These are phyloP conservation scores for Epichloe brachyelytri DNA, from an alignment of 2,329 filamentous ascomycete species.

Conservation along the genomic window DNA sequence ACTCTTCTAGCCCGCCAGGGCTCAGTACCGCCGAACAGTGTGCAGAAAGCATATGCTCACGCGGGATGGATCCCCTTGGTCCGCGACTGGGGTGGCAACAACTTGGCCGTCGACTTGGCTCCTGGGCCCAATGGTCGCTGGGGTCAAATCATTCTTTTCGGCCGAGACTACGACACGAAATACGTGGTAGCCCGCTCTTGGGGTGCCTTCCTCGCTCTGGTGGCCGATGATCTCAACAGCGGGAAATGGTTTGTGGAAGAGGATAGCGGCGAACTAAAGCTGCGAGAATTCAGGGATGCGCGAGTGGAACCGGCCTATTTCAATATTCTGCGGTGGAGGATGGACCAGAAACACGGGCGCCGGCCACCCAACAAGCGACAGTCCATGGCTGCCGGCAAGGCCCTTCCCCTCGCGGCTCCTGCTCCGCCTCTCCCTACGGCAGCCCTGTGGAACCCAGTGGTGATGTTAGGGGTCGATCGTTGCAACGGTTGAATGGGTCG, in stretches of 20 bases:
- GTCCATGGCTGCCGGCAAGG: slow-evolving; percentile 32
- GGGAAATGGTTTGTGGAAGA: slow-evolving; percentile 90
- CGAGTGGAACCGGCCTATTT: slow-evolving; percentile 89
- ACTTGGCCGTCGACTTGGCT: slow-evolving; percentile 83
- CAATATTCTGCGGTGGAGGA: slow-evolving; percentile 87
- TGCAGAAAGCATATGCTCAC: slow-evolving; percentile 89
- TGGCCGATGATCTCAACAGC: slow-evolving; percentile 83
- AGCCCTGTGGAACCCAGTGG: slow-evolving; percentile 47
- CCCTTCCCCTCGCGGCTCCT: slow-evolving; percentile 34
- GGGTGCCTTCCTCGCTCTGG: slow-evolving; percentile 70
- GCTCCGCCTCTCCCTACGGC: slow-evolving; percentile 48
- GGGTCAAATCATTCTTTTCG: slow-evolving; percentile 95
- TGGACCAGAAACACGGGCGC: slow-evolving; percentile 88
- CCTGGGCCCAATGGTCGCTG: slow-evolving; percentile 82
- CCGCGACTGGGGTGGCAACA: slow-evolving; percentile 97
- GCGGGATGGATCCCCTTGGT: slow-evolving; percentile 91
- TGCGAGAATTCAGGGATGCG: slow-evolving; percentile 79
- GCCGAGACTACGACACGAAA: slow-evolving; percentile 96
- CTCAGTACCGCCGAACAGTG: slow-evolving; percentile 71
- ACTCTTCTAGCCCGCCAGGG: slow-evolving; percentile 76
- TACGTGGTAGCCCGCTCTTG: slow-evolving; percentile 92
- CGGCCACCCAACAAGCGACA: slow-evolving; percentile 36
- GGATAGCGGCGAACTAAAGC: slow-evolving; percentile 78
- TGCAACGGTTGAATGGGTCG: slow-evolving; percentile 54
- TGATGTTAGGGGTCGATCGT: slow-evolving; percentile 55